A percentile compares a stretch with the other conserved stretches of the same genome.
phyloP scores from a whole-genome alignment of 2,329 filamentous ascomycete species.

The Colletotrichum limetticola region DNA sequence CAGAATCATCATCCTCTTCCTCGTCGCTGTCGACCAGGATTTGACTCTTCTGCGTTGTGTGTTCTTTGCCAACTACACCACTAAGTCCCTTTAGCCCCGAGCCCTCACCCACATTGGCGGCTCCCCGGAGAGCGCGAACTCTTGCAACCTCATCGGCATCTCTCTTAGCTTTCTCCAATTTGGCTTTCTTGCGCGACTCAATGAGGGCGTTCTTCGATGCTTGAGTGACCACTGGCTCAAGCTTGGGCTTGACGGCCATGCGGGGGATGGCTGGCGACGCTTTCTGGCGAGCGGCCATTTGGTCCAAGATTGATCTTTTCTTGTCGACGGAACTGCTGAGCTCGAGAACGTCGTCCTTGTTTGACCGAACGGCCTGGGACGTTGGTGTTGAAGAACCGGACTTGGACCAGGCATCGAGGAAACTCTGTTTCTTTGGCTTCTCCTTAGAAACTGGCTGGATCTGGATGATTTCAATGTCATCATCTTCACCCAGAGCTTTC shows the following conservation, averaged over 20 bases:
- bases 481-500: slow-evolving; percentile 69
- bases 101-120: slow-evolving; percentile 76
- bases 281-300: slow-evolving; percentile 52
- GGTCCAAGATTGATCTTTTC: slow-evolving; percentile 55
- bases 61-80: slow-evolving; percentile 80
- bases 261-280: slow-evolving; percentile 23
- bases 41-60: slow-evolving; percentile 78
- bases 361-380: slow-evolving; percentile 45
- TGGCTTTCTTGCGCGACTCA: slow-evolving; percentile 43
- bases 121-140: slow-evolving; percentile 69
- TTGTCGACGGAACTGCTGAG: slow-evolving; percentile 60
- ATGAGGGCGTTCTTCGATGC: slow-evolving; percentile 34
- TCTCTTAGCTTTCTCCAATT: slow-evolving; percentile 76
- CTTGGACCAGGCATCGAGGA: slow-evolving; percentile 71
- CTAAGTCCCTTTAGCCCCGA: slow-evolving; percentile 79
- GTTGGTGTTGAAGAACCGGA: slow-evolving; percentile 49
- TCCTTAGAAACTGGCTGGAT: slow-evolving; percentile 48
- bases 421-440: slow-evolving; percentile 65
- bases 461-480: slow-evolving; percentile 63
- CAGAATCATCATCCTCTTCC: slow-evolving; percentile 71
- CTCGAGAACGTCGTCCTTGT: slow-evolving; percentile 59
- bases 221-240: slow-evolving; percentile 20
- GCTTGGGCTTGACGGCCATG: slow-evolving; percentile 23
- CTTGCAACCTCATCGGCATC: slow-evolving; percentile 78
- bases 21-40: slow-evolving; percentile 90